These are phyloP conservation scores for Anastatica hierochuntica DNA, from an alignment of 345 rosid genomes.

Conservation along the genomic window DNA sequence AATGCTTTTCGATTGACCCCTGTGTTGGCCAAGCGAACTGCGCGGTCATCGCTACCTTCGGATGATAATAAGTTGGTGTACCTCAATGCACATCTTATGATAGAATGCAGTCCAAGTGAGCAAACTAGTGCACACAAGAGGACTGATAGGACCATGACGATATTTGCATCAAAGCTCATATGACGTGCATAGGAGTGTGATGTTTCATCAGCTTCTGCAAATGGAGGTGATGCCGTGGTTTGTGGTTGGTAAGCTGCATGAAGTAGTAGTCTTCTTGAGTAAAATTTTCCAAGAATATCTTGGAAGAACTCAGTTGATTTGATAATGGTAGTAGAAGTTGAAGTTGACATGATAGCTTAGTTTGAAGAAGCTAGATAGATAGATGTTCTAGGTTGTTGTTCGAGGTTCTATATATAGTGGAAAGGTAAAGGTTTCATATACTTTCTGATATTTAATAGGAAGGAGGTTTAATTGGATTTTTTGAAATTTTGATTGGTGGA, in stretches of 20 bases:
- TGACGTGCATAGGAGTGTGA: constrained; percentile 24
- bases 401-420: constrained; percentile 22
- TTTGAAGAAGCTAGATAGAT: constrained; percentile 19
- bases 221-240: constrained; percentile 30
- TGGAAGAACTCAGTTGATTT: constrained; percentile 14
- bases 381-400: constrained; percentile 12
- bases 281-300: constrained; percentile 11
- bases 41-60: constrained; percentile 16
- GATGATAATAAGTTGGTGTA: constrained; percentile 37
- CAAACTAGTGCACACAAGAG: constrained; percentile 77
- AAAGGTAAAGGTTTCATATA: constrained; percentile 19
- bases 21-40: constrained; percentile 47
- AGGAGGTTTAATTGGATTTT: constrained; percentile 6
- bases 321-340: constrained; percentile 8
- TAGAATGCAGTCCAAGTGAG: constrained; percentile 66
- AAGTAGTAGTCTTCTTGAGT: constrained; percentile 25
- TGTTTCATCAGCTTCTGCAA: constrained; percentile 22
- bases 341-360: constrained; percentile 19
- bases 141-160: constrained; percentile 71
- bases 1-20: constrained; percentile 68
- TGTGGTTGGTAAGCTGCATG: constrained; percentile 14
- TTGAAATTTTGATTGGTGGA: constrained; percentile 22
- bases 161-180: constrained; percentile 57
- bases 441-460: not conserved
- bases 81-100: constrained; percentile 57